A percentile compares a stretch with the other conserved stretches of the same genome.
Evolutionary conservation across 352 stramenopile species (phyloP).

Genomic region (Globisporangium irregulare): DNA sequence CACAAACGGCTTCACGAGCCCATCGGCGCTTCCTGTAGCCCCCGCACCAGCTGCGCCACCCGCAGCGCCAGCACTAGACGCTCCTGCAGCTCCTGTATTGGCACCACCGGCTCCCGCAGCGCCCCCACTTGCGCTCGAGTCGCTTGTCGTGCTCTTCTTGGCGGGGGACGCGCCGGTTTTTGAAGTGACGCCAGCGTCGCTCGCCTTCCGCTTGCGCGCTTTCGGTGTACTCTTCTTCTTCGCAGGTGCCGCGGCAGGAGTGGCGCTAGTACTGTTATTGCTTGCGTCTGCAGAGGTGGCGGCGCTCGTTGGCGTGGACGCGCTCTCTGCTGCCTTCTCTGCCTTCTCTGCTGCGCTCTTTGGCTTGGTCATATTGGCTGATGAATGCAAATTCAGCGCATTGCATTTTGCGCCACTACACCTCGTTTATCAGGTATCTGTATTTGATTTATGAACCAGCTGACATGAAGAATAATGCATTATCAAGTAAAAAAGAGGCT

Average conservation of each 20-base stretch:
- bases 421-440: background rate
- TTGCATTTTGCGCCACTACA: background rate
- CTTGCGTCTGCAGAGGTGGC: background rate
- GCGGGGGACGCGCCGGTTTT: slow-evolving; percentile 33
- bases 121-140: slow-evolving; percentile 1
- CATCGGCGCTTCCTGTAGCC: slow-evolving; percentile 9
- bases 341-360: slow-evolving; percentile 10
- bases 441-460: background rate
- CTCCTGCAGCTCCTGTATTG: slow-evolving; percentile 1
- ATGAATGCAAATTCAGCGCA: background rate
- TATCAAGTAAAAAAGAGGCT: background rate
- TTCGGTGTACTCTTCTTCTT: slow-evolving; percentile 80
- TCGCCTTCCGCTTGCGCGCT: slow-evolving; percentile 71
- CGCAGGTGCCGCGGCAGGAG: slow-evolving; percentile 13
- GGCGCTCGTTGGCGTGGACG: slow-evolving; percentile 4
- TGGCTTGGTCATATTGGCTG: slow-evolving; percentile 33
- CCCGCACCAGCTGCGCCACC: slow-evolving; percentile 14
- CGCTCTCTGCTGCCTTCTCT: slow-evolving; percentile 7
- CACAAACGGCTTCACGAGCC: slow-evolving; percentile 66
- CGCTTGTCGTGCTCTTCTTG: slow-evolving; percentile 29
- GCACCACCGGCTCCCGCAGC: background rate
- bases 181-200: slow-evolving; percentile 38
- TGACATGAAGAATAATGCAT: background rate
- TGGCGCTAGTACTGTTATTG: slow-evolving; percentile 2
- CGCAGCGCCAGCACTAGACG: slow-evolving; percentile 12